phyloP scores from a whole-genome alignment of 768 basidiomycete species.

The Russula dissimulans region DNA sequence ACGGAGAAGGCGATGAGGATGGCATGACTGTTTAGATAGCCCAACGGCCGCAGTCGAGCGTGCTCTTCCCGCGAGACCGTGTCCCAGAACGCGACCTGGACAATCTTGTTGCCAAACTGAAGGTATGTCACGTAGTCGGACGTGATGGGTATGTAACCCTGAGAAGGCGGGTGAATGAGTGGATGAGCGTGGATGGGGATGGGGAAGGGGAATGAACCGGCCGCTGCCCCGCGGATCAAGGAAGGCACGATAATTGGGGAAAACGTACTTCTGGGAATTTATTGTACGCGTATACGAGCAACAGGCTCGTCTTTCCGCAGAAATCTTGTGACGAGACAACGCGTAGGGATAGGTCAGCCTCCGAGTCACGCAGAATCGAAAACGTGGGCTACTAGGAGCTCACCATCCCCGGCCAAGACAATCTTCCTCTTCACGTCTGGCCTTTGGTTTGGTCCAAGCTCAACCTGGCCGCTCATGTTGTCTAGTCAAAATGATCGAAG shows the following conservation, averaged over 20 bases:
- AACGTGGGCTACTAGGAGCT: conserved; percentile 25
- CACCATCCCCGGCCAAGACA: conserved; percentile 83
- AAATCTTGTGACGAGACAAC: conserved; percentile 39
- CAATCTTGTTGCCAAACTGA: conserved; percentile 74
- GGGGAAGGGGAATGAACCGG: conserved; percentile 7
- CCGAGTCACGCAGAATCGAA: conserved; percentile 11
- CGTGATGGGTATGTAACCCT: conserved; percentile 90
- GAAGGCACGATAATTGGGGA: neutral
- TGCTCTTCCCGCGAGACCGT: conserved; percentile 98
- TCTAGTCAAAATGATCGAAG: conserved; percentile 3
- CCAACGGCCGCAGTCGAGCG: conserved; percentile 76
- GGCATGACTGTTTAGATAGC: conserved; percentile 82
- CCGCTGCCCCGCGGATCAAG: conserved; percentile 12
- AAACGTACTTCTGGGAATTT: conserved; percentile 82
- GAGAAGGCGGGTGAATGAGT: conserved; percentile 1
- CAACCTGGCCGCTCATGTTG: conserved; percentile 13
- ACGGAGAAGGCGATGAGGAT: conserved; percentile 92
- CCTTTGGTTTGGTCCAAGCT: conserved; percentile 23
- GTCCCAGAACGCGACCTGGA: conserved; percentile 98
- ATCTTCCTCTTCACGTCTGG: conserved; percentile 83
- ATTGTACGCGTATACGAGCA: conserved; percentile 95
- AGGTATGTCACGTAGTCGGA: conserved; percentile 91
- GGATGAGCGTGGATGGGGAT: too few relatives aligned
- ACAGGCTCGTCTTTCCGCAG: conserved; percentile 89
- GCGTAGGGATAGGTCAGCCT: neutral